A percentile compares a stretch with the other conserved stretches of the same genome.
Conservation (phyloP, 2,329 filamentous ascomycete genomes). For the Diaporthe sp. region DNA sequence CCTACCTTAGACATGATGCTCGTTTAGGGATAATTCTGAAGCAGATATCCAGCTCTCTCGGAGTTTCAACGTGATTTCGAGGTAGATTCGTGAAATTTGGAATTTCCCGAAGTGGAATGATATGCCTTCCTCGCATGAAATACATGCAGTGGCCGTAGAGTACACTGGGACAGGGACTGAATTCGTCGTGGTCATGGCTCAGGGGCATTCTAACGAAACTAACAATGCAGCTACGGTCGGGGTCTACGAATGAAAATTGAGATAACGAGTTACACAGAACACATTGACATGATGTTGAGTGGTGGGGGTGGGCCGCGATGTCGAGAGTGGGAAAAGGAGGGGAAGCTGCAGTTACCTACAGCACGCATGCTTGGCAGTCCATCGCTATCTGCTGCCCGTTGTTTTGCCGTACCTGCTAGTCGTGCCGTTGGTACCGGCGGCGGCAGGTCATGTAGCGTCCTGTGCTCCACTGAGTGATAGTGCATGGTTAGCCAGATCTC, state of each 20-base stretch:
- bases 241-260: not conserved
- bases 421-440: not conserved
- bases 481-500: not conserved
- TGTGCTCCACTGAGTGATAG: not conserved
- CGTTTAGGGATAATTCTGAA: not conserved
- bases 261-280: not conserved
- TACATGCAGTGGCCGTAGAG: not conserved
- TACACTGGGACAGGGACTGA: not conserved
- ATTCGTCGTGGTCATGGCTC: not conserved
- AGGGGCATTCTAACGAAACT: not conserved
- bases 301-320: not conserved
- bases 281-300: not conserved
- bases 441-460: not conserved
- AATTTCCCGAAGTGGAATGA: not conserved
- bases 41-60: not conserved
- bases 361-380: not conserved
- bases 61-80: not conserved
- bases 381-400: not conserved
- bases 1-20: slow-evolving; percentile 33
- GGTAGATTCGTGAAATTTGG: not conserved
- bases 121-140: not conserved
- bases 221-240: not conserved
- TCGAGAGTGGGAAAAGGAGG: slow-evolving; percentile 36
- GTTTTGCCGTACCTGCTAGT: not conserved
- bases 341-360: slow-evolving; percentile 1